Evolutionary conservation across 1,284 basidiomycete species (phyloP), one percentile per base, ranked within the genome.

Genomic region (Pterulicium gracile): DNA sequence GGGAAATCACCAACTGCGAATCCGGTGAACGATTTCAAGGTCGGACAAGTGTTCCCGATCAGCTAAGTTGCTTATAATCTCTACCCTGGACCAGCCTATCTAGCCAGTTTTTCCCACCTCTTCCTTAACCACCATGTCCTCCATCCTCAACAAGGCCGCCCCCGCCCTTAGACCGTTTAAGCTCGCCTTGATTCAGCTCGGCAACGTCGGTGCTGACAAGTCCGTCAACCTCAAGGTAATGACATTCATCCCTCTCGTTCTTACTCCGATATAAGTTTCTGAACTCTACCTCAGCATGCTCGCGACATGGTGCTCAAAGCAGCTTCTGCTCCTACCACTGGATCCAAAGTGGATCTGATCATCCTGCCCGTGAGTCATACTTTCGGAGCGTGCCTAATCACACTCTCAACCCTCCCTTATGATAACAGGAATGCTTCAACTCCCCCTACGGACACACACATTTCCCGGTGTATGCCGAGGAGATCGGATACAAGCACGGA

Each of bases 371-470:
- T 88, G 53, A 50, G 79, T 59, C 12, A 20, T 24, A 12, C 15
- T 19, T 14, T 46, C 24, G 32, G 41, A 24, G 24, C 36, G 17
- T 43, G 4, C 35, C 23, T 10, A 34, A 23, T 32, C 45, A 41
- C 22, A 17, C 22, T 14, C 24, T 24, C 5, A 14, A 24, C 24
- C 10, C 40, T 18, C 23, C 44, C 18, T n/a, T n/a, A n/a, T n/a
- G n/a, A n/a, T n/a, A n/a, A n/a, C 56, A 94, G 81, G 95, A 98
- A 75, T 92, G 92, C 68, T 99, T 98, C 73, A 98, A 98, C 64
- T 94, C 90, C 12, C 93, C 94, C 0, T 98, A 98, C 58, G 94
- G 94, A 0, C 83, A 89, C 51, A 70, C 74, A 3, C 78, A 87
- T 58, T 95, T 96, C 59, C 82, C 88, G 0, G 71, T 80, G 20